phyloP scores from a whole-genome alignment of 345 rosid genomes.

The Arabis alpina region DNA sequence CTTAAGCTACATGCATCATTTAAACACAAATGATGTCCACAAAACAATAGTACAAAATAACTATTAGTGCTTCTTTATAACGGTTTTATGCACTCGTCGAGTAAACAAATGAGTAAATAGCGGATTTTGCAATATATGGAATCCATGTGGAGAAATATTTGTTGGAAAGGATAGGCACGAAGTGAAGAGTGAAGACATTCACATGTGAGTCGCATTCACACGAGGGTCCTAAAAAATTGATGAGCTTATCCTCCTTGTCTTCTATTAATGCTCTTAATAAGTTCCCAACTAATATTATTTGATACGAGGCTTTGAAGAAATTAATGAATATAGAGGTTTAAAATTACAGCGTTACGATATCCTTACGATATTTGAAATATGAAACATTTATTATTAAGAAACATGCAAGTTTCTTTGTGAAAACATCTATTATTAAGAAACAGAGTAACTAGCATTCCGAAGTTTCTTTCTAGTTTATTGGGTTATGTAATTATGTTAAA shows the following conservation, averaged over 20 bases:
- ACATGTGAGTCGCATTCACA: slow-evolving; percentile 41
- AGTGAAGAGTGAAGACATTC: slow-evolving; percentile 23
- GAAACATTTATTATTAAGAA: too few species aligned
- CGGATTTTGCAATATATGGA: slow-evolving; percentile 9
- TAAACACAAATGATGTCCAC: too few species aligned
- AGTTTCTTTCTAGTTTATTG: neutral
- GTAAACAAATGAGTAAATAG: neutral
- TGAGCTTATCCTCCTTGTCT: slow-evolving; percentile 36
- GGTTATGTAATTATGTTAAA: neutral
- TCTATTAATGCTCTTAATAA: slow-evolving; percentile 24
- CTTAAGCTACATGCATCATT: too few species aligned
- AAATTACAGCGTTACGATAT: too few species aligned
- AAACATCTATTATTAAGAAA: too few species aligned
- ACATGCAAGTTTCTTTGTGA: too few species aligned
- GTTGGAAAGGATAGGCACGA: slow-evolving; percentile 19
- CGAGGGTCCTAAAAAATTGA: slow-evolving; percentile 39
- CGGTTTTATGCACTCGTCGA: too few species aligned
- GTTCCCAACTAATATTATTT: slow-evolving; percentile 37
- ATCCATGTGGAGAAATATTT: slow-evolving; percentile 16
- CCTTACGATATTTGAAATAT: too few species aligned
- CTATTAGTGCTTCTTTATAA: too few species aligned
- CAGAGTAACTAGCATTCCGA: neutral
- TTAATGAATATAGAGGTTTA: too few species aligned
- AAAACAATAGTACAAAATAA: too few species aligned
- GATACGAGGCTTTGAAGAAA: too few species aligned